Evolutionary conservation across 1,139 yeast species (phyloP).

Genomic region (Trichomonascaceae sp.): DNA sequence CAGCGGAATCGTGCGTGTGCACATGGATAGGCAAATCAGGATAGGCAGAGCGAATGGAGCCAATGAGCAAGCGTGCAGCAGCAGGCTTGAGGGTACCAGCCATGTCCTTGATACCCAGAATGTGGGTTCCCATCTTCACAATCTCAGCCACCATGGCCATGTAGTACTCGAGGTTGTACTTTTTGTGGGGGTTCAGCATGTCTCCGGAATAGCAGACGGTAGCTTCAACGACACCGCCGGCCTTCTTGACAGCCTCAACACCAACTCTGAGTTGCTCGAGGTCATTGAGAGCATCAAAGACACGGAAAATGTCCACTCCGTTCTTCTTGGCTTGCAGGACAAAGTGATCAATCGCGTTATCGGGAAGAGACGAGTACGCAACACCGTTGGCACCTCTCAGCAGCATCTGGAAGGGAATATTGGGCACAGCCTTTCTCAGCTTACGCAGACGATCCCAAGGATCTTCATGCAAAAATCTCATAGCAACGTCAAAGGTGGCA

Average conservation of each 20-base stretch:
- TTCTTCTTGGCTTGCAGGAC: conserved; percentile 86
- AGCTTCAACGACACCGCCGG: conserved; percentile 98
- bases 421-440: conserved; percentile 83
- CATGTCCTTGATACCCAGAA: conserved; percentile 97
- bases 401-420: conserved; percentile 98
- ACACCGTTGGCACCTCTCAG: conserved; percentile 99
- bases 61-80: conserved; percentile 74
- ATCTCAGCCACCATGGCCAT: conserved; percentile 67
- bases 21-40: conserved; percentile 96
- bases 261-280: conserved; percentile 95
- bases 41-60: conserved; percentile 69
- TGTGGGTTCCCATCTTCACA: conserved; percentile 90
- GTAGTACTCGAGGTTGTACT: conserved; percentile 88
- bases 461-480: conserved; percentile 96
- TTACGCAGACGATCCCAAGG: conserved; percentile 95
- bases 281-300: conserved; percentile 93
- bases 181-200: conserved; percentile 89
- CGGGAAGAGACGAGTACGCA: conserved; percentile 94
- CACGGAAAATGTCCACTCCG: conserved; percentile 96
- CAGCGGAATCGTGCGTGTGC: conserved; percentile 98
- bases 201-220: conserved; percentile 98
- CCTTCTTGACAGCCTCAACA: conserved; percentile 93
- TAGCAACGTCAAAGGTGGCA: conserved; percentile 96
- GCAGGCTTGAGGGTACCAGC: conserved; percentile 97
- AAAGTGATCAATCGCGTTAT: conserved; percentile 95